These are phyloP conservation scores for Aspergillus quadricinctus DNA, from an alignment of 2,329 filamentous ascomycete genomes.

Conservation along the genomic window DNA sequence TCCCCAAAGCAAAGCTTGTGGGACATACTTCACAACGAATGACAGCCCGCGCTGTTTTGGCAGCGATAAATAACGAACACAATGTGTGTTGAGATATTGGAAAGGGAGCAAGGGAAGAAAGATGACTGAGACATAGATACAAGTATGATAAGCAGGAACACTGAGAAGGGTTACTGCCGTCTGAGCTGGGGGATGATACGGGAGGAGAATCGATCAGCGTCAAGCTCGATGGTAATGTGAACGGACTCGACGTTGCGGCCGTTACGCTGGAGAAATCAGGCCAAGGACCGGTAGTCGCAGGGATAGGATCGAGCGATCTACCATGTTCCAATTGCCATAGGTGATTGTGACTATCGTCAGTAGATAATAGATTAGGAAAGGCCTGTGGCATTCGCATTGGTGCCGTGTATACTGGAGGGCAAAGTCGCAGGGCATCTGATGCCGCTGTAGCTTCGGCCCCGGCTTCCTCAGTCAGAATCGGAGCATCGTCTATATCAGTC, in stretches of 20 bases:
- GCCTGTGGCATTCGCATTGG: slow-evolving; percentile 10
- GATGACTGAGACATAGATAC: slow-evolving; percentile 42
- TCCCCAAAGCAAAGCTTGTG: slow-evolving; percentile 36
- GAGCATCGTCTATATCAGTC: slow-evolving; percentile 18
- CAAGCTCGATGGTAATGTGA: slow-evolving; percentile 18
- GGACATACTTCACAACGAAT: slow-evolving; percentile 43
- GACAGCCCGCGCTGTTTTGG: slow-evolving; percentile 38
- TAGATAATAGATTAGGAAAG: slow-evolving; percentile 16
- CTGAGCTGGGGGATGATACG: slow-evolving; percentile 18
- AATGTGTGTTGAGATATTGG: slow-evolving; percentile 41
- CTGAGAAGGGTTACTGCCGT: slow-evolving; percentile 19
- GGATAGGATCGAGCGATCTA: slow-evolving; percentile 22
- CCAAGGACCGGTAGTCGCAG: slow-evolving; percentile 33
- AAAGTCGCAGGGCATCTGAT: slow-evolving; percentile 25
- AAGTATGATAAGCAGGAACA: slow-evolving; percentile 41
- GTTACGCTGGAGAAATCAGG: slow-evolving; percentile 39
- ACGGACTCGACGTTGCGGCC: slow-evolving; percentile 26
- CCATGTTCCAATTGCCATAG: slow-evolving; percentile 20
- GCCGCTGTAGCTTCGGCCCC: slow-evolving; percentile 10
- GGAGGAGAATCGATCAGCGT: slow-evolving; percentile 17
- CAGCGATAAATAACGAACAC: slow-evolving; percentile 40
- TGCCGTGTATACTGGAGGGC: slow-evolving; percentile 23
- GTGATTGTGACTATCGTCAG: slow-evolving; percentile 23
- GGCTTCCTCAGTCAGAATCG: slow-evolving; percentile 13
- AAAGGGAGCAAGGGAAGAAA: slow-evolving; percentile 40